These are phyloP conservation scores for Peziza echinospora DNA, from an alignment of 495 filamentous ascomycete genomes.

Conservation along the genomic window DNA sequence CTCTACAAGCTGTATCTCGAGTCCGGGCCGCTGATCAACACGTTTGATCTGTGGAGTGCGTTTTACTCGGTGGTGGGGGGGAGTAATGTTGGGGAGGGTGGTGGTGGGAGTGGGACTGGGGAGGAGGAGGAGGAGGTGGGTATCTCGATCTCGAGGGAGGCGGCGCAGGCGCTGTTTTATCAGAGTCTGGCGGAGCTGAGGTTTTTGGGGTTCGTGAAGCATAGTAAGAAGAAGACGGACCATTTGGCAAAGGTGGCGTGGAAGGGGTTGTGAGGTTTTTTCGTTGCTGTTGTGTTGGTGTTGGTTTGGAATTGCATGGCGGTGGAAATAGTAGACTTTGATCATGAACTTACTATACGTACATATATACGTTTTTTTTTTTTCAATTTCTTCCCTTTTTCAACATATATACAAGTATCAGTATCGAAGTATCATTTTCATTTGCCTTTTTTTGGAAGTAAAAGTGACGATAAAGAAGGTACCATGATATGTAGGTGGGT, in stretches of 20 bases:
- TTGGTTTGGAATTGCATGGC: too few species aligned
- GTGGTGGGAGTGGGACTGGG: slow-evolving; percentile 22
- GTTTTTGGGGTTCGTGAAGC: slow-evolving; percentile 67
- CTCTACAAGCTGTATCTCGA: slow-evolving; percentile 84
- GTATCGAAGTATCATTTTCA: too few species aligned
- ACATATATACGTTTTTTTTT: too few species aligned
- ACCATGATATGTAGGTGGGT: too few species aligned
- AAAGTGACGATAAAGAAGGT: too few species aligned
- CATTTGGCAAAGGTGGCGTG: slow-evolving; percentile 66
- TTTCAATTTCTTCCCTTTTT: too few species aligned
- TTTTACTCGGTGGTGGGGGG: slow-evolving; percentile 56
- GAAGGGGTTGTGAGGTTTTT: slow-evolving; percentile 34
- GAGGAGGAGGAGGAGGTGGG: slow-evolving; percentile 11
- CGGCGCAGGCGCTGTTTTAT: slow-evolving; percentile 55
- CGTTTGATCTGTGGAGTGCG: slow-evolving; percentile 72
- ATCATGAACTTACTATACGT: too few species aligned
- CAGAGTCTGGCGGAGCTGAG: slow-evolving; percentile 61
- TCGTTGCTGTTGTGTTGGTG: not conserved
- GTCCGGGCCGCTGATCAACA: slow-evolving; percentile 69
- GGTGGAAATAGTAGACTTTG: too few species aligned
- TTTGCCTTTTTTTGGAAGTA: too few species aligned
- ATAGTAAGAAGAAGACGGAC: slow-evolving; percentile 74
- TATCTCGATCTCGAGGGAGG: slow-evolving; percentile 20
- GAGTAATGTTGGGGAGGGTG: slow-evolving; percentile 30
- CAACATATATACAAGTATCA: too few species aligned